Base-by-base conservation (phyloP, 805 yeast genomes). In the Yarrowia deformans region DNA sequence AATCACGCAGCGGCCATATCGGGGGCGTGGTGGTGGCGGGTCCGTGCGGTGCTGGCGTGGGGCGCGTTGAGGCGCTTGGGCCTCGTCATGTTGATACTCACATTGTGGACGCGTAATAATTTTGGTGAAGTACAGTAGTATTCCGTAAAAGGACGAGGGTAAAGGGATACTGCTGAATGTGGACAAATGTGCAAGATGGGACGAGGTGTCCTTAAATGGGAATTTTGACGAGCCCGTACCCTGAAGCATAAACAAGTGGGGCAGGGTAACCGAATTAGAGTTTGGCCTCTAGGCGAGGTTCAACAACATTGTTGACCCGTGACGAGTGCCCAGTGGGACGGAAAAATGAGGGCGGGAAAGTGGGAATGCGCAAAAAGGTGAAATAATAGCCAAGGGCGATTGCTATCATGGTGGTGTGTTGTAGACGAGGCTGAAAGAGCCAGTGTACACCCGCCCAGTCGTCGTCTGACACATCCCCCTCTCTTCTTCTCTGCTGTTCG, bases 111-210 rank as follows among this genome's bases (percentile, higher is more conserved):
- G 66, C 66, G 66, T 60, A 56, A 56, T 56, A 56, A 56, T 56
- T 56, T 56, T 56, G 46, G 63, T 56, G 63, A 56, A 56, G 63
- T 60, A 43, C 66, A 43, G 66, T 60, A 60, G 52, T 60, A 45
- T 60, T 60, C 66, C 66, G 52, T 60, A 60, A 60, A 60, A 60
- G 66, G 66, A 60, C 52, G 66, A 60, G 66, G 66, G 66, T 45
- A 45, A 60, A 60, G 66, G 66, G 66, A 60, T 43, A 60, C 66
- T 60, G 66, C 66, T 60, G 66, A 60, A 60, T 60, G 66, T 60
- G 66, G 66, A 43, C 50, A 60, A 60, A 43, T 43, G 50, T 60
- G 66, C 66, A 45, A 60, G 52, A 43, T 60, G 66, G 66, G 66
- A 60, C 32, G 42, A 43, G 42, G 39, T 43, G 66, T 60, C 66